Conservation (phyloP, 2,329 filamentous ascomycete genomes). For the Fusarium acutatum region DNA sequence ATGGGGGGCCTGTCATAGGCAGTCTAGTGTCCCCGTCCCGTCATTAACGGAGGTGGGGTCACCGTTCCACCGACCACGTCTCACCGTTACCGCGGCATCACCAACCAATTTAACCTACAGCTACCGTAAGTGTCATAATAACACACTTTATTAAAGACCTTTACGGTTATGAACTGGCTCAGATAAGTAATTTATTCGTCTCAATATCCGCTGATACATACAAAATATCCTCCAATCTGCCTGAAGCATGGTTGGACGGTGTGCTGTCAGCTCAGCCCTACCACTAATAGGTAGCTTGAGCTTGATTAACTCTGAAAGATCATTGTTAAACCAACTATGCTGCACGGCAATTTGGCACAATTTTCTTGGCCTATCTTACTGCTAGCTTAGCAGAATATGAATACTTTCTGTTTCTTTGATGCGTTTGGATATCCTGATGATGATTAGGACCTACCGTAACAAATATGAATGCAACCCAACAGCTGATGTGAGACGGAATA, state of each 20-base stretch:
- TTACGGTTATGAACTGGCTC: background rate
- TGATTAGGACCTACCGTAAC: rapidly evolving
- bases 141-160: background rate
- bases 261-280: background rate
- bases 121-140: background rate
- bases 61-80: background rate
- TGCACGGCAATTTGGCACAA: background rate
- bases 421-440: background rate
- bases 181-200: background rate
- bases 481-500: background rate
- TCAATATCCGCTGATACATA: background rate
- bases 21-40: conserved; percentile 5
- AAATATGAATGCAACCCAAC: background rate
- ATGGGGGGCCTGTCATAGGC: conserved; percentile 9
- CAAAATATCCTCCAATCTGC: background rate
- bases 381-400: too few relatives aligned
- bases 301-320: background rate
- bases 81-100: background rate
- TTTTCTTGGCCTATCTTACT: background rate
- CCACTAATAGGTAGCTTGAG: background rate
- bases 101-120: background rate
- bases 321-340: too few relatives aligned
- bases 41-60: conserved; percentile 13
- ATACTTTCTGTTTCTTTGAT: background rate
- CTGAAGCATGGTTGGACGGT: background rate